Base-by-base conservation (phyloP, 2,329 filamentous ascomycete species). In the Chrysosporium keratinophilum region DNA sequence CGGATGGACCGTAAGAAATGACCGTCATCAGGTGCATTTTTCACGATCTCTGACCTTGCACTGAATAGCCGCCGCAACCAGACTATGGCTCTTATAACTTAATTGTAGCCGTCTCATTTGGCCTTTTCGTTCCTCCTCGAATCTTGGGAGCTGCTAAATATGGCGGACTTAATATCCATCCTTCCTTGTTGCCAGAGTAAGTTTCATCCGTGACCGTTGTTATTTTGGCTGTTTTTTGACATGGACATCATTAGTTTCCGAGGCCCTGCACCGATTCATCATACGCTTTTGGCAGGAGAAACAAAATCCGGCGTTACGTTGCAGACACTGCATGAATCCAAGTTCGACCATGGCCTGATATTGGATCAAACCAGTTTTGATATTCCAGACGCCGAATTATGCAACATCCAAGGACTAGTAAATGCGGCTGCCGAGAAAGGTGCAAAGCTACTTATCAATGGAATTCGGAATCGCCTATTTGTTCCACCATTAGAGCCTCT, bases 31-130 rank as follows among this genome's bases (percentile, higher is more conserved):
- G 15, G 10, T 40, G 12, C 34, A 31, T 37, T 34, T 57, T 57
- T 15, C 43, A 15, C 33, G 47, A 54, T 12, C 41, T 55, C 60
- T 65, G 40, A 65, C 55, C 23, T 17, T 10, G 51, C 39, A 35
- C 34, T 37, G 52, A 39, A 23, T 59, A 84, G 77, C 76, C 83
- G 34, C 83, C 84, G 0, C 63, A 65, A 42, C 64, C 73, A 2
- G 51, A 72, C 14, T 64, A 62, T 35, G 63, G 67, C 28, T 61
- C 71, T 23, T 81, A 82, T 60, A 89, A 96, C 67, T 75, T 98
- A 55, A 79, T 98, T 60, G 76, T 97, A 44, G 90, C 90, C 46
- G 93, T 97, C 3, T 97, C 93, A 0, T 98, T 97, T 70, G 93
- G 93, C 2, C 78, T 95, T 6, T 85, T 96, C 57, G 83, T 98